Evolutionary conservation across 768 basidiomycete genomes (phyloP), one percentile per base, ranked within the genome.

Genomic region (Kockovaella imperatae): DNA sequence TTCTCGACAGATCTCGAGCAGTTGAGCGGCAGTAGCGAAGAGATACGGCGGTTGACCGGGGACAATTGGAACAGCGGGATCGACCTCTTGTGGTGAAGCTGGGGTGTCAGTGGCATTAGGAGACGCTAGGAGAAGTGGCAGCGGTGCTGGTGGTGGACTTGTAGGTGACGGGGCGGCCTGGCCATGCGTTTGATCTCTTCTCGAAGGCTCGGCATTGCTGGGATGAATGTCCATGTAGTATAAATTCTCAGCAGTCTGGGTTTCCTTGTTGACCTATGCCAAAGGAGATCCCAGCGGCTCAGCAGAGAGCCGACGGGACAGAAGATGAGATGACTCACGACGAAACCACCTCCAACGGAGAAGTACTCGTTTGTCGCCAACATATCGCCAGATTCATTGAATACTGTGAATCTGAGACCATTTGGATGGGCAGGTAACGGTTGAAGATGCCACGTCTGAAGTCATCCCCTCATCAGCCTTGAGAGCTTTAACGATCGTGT

Each of bases 321-420:
- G 45, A 28, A 14, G 21, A 20, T 21, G 8, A 6, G 11, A 15
- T 26, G 23, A 32, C 39, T 31, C 38, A 50, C 53, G 29, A 60
- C 59, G 38, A 60, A 60, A 14, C 59, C 59, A 4, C 59, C 59
- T 2, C 89, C 88, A 41, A 95, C 88, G 46, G 85, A 81, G 66
- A 87, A 95, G 62, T 93, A 97, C 66, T 90, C 86, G 58, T 97
- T 96, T 11, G 87, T 90, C 1, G 91, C 91, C 49, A 97, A 74
- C 51, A 96, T 73, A 54, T 86, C 80, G 1, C 91, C 91, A n/a
- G 83, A 75, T 38, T 78, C 75, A 45, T 77, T 81, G 56, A 89
- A 97, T 28, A 80, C 84, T 29, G 83, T 83, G 69, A 96, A 96
- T 7, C 88, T 78, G 81, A 97, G 91, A 35, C 91, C 91, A 64